phyloP scores from a whole-genome alignment of 805 yeast genomes.

The Ogataea ramenticola region DNA sequence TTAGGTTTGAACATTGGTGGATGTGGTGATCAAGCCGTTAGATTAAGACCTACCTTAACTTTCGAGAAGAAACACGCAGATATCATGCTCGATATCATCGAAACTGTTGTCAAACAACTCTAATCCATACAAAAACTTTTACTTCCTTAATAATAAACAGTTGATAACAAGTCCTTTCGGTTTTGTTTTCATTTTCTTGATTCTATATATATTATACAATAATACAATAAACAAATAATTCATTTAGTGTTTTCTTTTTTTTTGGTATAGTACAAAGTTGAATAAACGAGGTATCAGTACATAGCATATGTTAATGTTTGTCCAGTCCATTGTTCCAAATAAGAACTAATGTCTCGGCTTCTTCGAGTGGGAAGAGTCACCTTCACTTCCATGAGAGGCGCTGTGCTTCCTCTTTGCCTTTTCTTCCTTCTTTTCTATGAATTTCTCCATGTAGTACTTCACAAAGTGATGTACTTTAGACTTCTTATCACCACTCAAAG shows the following conservation, averaged over 20 bases:
- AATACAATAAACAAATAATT: too few relatives aligned
- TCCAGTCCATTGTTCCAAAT: background rate
- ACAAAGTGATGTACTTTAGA: constrained; percentile 63
- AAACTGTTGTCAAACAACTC: constrained; percentile 20
- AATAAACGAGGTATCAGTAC: too few relatives aligned
- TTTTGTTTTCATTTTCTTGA: too few relatives aligned
- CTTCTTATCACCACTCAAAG: constrained; percentile 49
- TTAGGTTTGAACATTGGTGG: constrained; percentile 64
- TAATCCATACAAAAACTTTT: too few relatives aligned
- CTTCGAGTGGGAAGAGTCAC: too few relatives aligned
- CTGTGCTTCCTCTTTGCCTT: constrained; percentile 9
- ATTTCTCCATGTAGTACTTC: constrained; percentile 60
- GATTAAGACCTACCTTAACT: constrained; percentile 60
- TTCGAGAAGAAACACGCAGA: constrained; percentile 59
- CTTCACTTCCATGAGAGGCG: background rate
- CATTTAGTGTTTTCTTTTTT: too few relatives aligned
- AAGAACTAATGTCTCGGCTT: background rate
- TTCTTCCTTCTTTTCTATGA: constrained; percentile 38
- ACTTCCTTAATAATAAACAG: too few relatives aligned
- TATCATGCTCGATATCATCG: constrained; percentile 37
- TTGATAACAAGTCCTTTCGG: too few relatives aligned
- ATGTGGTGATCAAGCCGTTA: constrained; percentile 50
- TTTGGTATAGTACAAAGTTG: too few relatives aligned
- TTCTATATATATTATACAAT: too few relatives aligned
- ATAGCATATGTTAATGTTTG: background rate